These are phyloP conservation scores for Macrocystidia cucumis DNA, from an alignment of 1,284 basidiomycete species.

Conservation along the genomic window DNA sequence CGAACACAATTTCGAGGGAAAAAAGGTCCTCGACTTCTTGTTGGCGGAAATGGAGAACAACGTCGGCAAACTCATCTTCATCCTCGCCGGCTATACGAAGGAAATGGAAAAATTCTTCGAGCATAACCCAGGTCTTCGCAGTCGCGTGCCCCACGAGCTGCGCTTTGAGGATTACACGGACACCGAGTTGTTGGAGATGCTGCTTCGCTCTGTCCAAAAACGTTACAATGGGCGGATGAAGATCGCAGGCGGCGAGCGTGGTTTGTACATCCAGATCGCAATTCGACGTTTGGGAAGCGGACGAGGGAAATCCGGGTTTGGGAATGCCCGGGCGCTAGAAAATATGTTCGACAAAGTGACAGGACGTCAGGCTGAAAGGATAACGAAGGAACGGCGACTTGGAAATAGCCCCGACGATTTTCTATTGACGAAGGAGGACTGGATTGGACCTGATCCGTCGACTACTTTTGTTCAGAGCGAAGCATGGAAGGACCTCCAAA, in stretches of 20 bases:
- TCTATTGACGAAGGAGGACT: constrained; percentile 39
- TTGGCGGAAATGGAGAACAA: constrained; percentile 68
- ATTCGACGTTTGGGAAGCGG: constrained; percentile 47
- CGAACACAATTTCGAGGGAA: constrained; percentile 35
- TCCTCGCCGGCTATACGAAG: constrained; percentile 59
- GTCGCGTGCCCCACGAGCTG: constrained; percentile 53
- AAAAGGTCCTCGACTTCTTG: constrained; percentile 55
- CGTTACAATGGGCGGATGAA: constrained; percentile 42
- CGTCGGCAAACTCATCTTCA: constrained; percentile 57
- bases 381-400: constrained; percentile 29
- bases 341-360: constrained; percentile 37
- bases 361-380: constrained; percentile 43
- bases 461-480: constrained; percentile 33
- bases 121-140: constrained; percentile 59
- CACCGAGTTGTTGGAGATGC: constrained; percentile 42
- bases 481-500: constrained; percentile 45
- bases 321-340: constrained; percentile 55
- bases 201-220: constrained; percentile 32
- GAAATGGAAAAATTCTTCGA: constrained; percentile 73
- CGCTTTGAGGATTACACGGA: constrained; percentile 59
- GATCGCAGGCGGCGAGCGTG: constrained; percentile 43
- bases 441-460: constrained; percentile 59
- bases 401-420: constrained; percentile 40
- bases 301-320: constrained; percentile 48
- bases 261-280: constrained; percentile 49